Evolutionary conservation across 2,329 filamentous ascomycete genomes (phyloP).

Genomic region (Sclerotiophoma versabilis): DNA sequence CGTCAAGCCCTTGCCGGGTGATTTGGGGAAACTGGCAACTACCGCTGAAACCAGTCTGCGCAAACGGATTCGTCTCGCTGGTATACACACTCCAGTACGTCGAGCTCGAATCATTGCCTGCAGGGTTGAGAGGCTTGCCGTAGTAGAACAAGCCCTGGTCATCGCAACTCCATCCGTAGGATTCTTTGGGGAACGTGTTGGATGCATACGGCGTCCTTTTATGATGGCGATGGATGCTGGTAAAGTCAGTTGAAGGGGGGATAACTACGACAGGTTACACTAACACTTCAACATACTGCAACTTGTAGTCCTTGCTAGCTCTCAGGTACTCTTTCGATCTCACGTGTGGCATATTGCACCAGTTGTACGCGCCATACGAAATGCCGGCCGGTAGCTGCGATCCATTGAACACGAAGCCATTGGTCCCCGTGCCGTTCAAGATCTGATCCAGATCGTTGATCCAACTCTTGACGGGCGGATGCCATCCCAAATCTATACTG

Average conservation of each 20-base stretch:
- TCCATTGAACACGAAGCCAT: slow-evolving; percentile 77
- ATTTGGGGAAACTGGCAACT: slow-evolving; percentile 85
- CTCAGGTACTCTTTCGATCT: slow-evolving; percentile 68
- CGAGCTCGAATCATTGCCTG: slow-evolving; percentile 58
- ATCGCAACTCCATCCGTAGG: slow-evolving; percentile 75
- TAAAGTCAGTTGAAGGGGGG: not conserved
- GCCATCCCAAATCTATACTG: slow-evolving; percentile 41
- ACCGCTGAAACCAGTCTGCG: slow-evolving; percentile 71
- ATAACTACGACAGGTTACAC: not conserved
- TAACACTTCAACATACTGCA: slow-evolving; percentile 79
- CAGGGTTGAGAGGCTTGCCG: slow-evolving; percentile 61
- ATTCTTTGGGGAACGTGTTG: slow-evolving; percentile 78
- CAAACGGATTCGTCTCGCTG: slow-evolving; percentile 70
- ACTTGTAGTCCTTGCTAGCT: slow-evolving; percentile 62
- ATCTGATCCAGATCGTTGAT: slow-evolving; percentile 69
- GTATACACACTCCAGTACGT: slow-evolving; percentile 72
- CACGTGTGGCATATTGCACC: slow-evolving; percentile 90
- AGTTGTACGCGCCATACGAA: slow-evolving; percentile 74
- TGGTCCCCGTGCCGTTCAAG: slow-evolving; percentile 66
- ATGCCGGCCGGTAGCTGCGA: slow-evolving; percentile 63
- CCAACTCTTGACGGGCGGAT: slow-evolving; percentile 47
- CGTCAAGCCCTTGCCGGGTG: slow-evolving; percentile 72
- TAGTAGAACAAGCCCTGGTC: slow-evolving; percentile 75
- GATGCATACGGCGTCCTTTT: slow-evolving; percentile 81
- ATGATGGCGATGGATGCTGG: slow-evolving; percentile 76